Conservation (phyloP, 1,139 yeast species). For the Yamadazyma taylorii region DNA sequence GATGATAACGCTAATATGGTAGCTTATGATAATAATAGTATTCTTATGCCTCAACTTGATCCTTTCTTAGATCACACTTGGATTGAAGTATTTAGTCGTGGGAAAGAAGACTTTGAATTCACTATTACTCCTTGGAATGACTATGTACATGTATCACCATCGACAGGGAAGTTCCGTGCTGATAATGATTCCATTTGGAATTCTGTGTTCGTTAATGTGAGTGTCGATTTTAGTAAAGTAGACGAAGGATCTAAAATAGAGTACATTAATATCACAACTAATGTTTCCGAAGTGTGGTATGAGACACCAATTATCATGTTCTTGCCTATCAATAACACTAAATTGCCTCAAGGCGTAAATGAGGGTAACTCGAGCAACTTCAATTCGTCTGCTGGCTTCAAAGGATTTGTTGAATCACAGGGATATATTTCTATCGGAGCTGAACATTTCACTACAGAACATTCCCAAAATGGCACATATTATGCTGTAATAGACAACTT, state of each 20-base stretch:
- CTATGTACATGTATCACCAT: slow-evolving; percentile 12
- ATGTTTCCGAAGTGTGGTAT: slow-evolving; percentile 12
- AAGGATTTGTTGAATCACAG: slow-evolving; percentile 16
- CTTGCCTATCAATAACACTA: slow-evolving; percentile 16
- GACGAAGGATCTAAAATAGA: slow-evolving; percentile 15
- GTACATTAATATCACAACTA: slow-evolving; percentile 14
- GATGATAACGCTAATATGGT: slow-evolving; percentile 16
- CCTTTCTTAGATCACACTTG: slow-evolving; percentile 16
- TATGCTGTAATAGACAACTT: slow-evolving; percentile 12
- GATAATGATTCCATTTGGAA: slow-evolving; percentile 16
- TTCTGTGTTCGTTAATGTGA: slow-evolving; percentile 13
- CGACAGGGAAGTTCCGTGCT: slow-evolving; percentile 12
- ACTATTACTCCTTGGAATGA: slow-evolving; percentile 12
- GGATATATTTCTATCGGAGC: slow-evolving; percentile 17
- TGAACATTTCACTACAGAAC: slow-evolving; percentile 12
- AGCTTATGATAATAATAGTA: slow-evolving; percentile 17
- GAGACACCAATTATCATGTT: slow-evolving; percentile 10
- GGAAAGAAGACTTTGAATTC: slow-evolving; percentile 16
- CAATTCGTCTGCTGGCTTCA: slow-evolving; percentile 4
- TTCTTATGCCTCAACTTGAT: slow-evolving; percentile 16
- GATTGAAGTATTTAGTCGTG: slow-evolving; percentile 18
- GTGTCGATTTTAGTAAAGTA: slow-evolving; percentile 16
- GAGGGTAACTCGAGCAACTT: not conserved
- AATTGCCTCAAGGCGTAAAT: slow-evolving; percentile 7
- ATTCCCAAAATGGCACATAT: slow-evolving; percentile 11